phyloP scores from a whole-genome alignment of 164 flowering plant genomes.

The Liriodendron chinense region DNA sequence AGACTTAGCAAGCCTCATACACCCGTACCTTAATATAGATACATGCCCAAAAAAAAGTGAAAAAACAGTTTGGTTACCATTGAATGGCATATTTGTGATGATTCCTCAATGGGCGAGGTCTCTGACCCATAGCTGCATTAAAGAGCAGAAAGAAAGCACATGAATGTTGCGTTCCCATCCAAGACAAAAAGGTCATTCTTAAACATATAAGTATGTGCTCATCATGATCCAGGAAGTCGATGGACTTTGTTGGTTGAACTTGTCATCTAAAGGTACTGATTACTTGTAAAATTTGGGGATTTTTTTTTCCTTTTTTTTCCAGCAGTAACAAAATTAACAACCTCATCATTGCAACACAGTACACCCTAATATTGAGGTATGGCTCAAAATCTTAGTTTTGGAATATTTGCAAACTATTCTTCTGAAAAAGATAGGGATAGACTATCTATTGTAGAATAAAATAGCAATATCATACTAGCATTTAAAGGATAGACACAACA shows the following conservation, averaged over 20 bases:
- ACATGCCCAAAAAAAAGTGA: background rate
- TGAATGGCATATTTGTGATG: slow-evolving; percentile 73
- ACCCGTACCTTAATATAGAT: background rate
- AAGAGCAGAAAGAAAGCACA: background rate
- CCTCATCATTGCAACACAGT: no score
- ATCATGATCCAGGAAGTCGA: background rate
- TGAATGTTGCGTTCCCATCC: background rate
- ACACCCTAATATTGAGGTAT: no score
- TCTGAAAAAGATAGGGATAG: no score
- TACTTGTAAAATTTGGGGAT: background rate
- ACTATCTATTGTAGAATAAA: no score
- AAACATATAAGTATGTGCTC: background rate
- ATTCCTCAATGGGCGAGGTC: slow-evolving; percentile 58
- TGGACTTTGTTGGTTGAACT: background rate
- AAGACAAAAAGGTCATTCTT: background rate
- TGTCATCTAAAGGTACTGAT: background rate
- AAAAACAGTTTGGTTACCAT: slow-evolving; percentile 37
- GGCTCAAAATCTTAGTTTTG: no score
- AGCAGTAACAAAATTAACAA: no score
- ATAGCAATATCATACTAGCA: no score
- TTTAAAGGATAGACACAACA: slow-evolving; percentile 13
- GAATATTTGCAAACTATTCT: no score
- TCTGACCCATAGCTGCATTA: slow-evolving; percentile 76
- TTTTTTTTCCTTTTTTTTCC: background rate
- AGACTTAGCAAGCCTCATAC: background rate